Percentiles rank a stretch among this genome's conserved stretches.
These are phyloP conservation scores for Strigomonas culicis DNA, from an alignment of 208 protist species.

Conservation along the genomic window DNA sequence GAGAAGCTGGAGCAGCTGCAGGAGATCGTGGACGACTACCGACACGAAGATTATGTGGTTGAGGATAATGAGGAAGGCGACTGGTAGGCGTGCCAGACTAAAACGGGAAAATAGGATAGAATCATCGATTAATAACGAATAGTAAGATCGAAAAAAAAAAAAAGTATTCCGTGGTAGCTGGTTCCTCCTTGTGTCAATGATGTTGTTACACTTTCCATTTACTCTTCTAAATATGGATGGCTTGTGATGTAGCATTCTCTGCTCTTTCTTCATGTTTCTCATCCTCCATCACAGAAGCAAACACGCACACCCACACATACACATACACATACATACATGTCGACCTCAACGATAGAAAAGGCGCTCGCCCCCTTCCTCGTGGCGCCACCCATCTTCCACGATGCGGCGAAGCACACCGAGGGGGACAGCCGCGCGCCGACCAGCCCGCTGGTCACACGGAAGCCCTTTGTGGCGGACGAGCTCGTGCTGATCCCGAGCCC, in stretches of 20 bases:
- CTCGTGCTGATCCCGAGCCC: conserved; percentile 41
- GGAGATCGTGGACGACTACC: conserved; percentile 69
- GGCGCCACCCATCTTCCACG: too few relatives aligned
- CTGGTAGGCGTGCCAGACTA: background rate
- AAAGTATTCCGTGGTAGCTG: background rate
- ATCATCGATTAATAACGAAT: too few relatives aligned
- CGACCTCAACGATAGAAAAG: too few relatives aligned
- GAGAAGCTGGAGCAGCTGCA: conserved; percentile 63
- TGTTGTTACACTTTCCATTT: background rate
- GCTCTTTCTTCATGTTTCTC: background rate
- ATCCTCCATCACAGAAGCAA: background rate
- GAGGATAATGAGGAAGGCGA: conserved; percentile 23
- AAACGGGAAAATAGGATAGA: background rate
- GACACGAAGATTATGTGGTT: conserved; percentile 41
- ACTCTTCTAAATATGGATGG: background rate
- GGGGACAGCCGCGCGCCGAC: too few relatives aligned
- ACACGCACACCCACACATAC: background rate
- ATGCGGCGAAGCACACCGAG: too few relatives aligned
- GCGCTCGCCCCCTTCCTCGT: conserved; percentile 1
- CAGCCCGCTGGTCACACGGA: background rate
- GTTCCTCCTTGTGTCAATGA: too few relatives aligned
- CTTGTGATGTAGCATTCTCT: background rate
- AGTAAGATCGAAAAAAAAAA: too few relatives aligned
- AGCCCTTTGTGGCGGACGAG: background rate
- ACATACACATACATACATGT: too few relatives aligned